Conservation (phyloP, 1,284 basidiomycete genomes). For the Moesziomyces parantarcticus region DNA sequence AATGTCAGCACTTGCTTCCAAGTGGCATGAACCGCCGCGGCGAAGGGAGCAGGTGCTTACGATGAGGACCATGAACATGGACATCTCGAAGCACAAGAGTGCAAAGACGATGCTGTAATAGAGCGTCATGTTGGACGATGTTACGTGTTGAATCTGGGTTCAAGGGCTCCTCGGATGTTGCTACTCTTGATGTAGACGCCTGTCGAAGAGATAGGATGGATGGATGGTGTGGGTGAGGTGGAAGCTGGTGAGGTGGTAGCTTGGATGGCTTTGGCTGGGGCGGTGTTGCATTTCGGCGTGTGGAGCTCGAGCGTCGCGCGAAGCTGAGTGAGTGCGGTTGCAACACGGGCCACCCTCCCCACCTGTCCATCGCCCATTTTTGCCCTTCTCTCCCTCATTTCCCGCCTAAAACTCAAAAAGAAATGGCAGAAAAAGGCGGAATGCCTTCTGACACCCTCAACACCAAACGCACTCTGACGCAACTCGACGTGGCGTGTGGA, state of each 20-base stretch:
- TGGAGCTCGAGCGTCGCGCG: neutral
- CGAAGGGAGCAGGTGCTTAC: constrained; percentile 18
- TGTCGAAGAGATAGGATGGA: neutral
- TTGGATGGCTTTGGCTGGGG: neutral
- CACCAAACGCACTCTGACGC: no score
- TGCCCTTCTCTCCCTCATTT: no score
- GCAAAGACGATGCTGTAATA: constrained; percentile 66
- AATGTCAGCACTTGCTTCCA: neutral
- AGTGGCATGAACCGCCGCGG: neutral
- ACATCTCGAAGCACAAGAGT: constrained; percentile 65
- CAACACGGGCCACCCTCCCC: no score
- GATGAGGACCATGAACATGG: constrained; percentile 65
- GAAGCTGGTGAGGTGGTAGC: neutral
- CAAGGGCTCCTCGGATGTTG: neutral
- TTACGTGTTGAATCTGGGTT: neutral
- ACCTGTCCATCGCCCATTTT: no score
- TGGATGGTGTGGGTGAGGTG: neutral
- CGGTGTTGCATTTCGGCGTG: no score
- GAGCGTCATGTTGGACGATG: constrained; percentile 57
- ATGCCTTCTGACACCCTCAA: no score
- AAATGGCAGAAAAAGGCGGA: no score
- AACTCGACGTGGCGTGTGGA: no score
- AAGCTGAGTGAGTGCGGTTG: neutral
- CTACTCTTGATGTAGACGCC: no score
- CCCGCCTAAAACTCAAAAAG: no score